Base-by-base conservation (phyloP, 495 filamentous ascomycete species). In the Aspergillus bertholletiae region DNA sequence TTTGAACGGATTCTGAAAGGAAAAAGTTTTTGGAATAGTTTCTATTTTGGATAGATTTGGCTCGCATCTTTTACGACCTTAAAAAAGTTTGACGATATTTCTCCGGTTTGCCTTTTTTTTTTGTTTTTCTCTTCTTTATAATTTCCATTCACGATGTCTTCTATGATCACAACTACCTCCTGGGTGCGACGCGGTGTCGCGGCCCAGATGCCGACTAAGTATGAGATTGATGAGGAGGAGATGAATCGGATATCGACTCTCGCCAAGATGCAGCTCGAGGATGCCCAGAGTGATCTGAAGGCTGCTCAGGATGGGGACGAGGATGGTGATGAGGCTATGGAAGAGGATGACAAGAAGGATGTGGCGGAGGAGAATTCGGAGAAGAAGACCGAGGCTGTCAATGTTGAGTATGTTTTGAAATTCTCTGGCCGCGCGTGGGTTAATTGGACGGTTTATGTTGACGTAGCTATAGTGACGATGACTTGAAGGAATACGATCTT, bases 151-250 rank as follows among this genome's bases (percentile, higher is more conserved):
- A 67, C 59, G 56, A 86, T 86, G 84, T 86, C 85, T 43, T 7
- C 39, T 65, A 97, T 97, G 93, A 96, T 99, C 53, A 97, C 95
- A 20, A 88, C 90, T 32, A 89, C 92, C 1, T 70, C 87, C 5
- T 99, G 94, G 94, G 93, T 97, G 61, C 91, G 90, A 54, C 88
- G 92, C 17, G 95, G 95, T 40, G 90, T 92, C 72, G 90, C 95
- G 28, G 92, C 94, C 46, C 86, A 88, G 55, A 96, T 96, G 62
- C 94, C 94, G 1, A 85, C 80, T 5, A 94, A 90, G 72, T 94
- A 94, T 68, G 85, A 88, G 28, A 90, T 97, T 59, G 86, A 96
- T 67, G 94, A 99, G 72, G 85, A 86, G 54, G 94, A 99, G 65
- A 94, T 93, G 70, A 80, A 86, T 58, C 85, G 94, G 59, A 97